Evolutionary conservation across 257 asterid genomes (phyloP).

Genomic region (Linderniella brevidens): DNA sequence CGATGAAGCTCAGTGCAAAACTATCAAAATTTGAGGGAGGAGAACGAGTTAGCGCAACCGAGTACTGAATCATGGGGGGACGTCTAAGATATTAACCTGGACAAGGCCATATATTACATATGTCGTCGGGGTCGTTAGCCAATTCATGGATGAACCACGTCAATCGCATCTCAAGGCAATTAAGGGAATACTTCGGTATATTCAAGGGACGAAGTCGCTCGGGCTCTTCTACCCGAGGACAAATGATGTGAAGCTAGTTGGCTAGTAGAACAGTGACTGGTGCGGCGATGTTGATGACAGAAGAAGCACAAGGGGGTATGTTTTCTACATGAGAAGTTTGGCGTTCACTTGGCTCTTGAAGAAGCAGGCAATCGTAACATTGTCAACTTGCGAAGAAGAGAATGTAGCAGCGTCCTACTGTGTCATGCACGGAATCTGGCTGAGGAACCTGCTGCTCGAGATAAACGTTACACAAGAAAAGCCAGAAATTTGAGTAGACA

Average conservation of each 20-base stretch:
- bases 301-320: background rate
- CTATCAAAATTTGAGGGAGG: no score
- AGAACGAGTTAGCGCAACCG: no score
- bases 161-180: background rate
- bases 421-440: conserved; percentile 5
- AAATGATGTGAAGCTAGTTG: no score
- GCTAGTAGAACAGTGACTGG: background rate
- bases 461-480: background rate
- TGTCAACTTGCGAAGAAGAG: background rate
- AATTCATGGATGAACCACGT: background rate
- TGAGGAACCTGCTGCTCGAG: conserved; percentile 7
- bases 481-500: background rate
- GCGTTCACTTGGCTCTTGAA: conserved; percentile 1
- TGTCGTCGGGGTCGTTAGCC: background rate
- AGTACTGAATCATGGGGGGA: no score
- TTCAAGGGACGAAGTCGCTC: background rate
- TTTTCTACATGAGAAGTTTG: conserved; percentile 3
- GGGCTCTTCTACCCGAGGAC: background rate
- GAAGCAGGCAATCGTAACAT: background rate
- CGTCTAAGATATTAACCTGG: no score
- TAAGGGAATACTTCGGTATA: background rate
- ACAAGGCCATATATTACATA: no score
- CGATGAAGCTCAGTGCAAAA: no score
- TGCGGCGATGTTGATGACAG: background rate
- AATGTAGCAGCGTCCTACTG: conserved; percentile 2